A percentile compares a stretch with the other conserved stretches of the same genome.
Evolutionary conservation across 2,329 filamentous ascomycete genomes (phyloP).

Genomic region (Helicocarpus griseus): DNA sequence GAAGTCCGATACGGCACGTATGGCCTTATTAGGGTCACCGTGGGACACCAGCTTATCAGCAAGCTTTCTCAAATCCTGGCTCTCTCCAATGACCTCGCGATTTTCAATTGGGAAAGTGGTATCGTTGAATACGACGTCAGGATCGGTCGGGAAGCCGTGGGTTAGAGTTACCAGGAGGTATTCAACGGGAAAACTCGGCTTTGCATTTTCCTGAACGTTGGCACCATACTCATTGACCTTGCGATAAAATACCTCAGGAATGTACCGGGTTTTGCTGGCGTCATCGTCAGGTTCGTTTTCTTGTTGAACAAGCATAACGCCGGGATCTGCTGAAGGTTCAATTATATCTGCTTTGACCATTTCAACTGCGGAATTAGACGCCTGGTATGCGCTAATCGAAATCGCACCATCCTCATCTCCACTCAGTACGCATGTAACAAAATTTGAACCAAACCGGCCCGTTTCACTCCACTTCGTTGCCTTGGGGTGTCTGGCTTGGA

Average conservation of each 20-base stretch:
- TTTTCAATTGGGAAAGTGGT: conserved; percentile 84
- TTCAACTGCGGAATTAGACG: conserved; percentile 88
- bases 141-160: conserved; percentile 80
- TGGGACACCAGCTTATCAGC: conserved; percentile 59
- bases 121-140: conserved; percentile 63
- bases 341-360: conserved; percentile 95
- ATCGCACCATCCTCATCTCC: conserved; percentile 86
- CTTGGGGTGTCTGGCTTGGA: conserved; percentile 82
- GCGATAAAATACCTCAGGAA: conserved; percentile 94
- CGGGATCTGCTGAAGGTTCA: conserved; percentile 87
- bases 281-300: conserved; percentile 75
- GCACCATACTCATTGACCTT: conserved; percentile 93
- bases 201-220: conserved; percentile 94
- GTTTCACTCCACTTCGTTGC: conserved; percentile 95
- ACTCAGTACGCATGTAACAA: conserved; percentile 93
- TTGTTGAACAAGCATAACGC: conserved; percentile 85
- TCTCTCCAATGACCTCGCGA: conserved; percentile 73
- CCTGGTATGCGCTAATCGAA: conserved; percentile 82
- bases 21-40: conserved; percentile 51
- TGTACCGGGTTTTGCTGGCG: conserved; percentile 66
- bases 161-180: conserved; percentile 94
- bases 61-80: conserved; percentile 64
- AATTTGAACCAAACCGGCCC: conserved; percentile 87
- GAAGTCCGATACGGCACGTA: conserved; percentile 76
- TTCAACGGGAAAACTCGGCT: conserved; percentile 91